Evolutionary conservation across 164 flowering plant species (phyloP), one percentile per base, ranked within the genome.

Genomic region (Vitis rupestris): DNA sequence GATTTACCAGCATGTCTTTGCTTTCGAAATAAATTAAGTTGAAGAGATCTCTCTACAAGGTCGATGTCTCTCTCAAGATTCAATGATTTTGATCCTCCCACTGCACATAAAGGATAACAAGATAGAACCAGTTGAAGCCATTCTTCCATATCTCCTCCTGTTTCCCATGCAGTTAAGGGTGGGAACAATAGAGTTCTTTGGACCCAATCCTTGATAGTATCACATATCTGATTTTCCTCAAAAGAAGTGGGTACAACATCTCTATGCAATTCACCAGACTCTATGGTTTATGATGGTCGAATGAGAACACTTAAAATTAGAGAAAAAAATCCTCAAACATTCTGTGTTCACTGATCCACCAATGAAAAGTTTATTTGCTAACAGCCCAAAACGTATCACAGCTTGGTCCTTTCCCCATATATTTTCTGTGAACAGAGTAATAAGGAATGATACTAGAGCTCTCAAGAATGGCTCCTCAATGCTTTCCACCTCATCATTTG

Each of bases 111-210:
- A 44, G 97, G 93, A 78, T 84, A 96, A 73, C 97, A 93, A 30
- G 99, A 86, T 65, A 93, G 30, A 56, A 86, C 85, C 79, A 93
- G 75, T 57, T 85, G 82, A 79, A 88, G 72, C 98, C 97, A 93
- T 59, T 87, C 89, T 74, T 82, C 93, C 83, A 80, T 80, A 77
- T 86, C 98, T 91, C 80, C 78, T 67, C 76, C 94, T 15, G 79
- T 58, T 76, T 80, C 71, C 86, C 85, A 83, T 48, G 78, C 12
- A 29, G 61, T 52, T 67, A 93, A 59, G 66, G 97, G 87, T 19
- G 93, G 92, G 53, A 86, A 84, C 16, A 61, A 70, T 5, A 82
- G 70, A 64, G 87, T 65, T 69, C 73, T 85, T 60, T 79, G 80
- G 64, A 96, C 85, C 99, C 98, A 96, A 72, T 78, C 81, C 70